Percentiles rank a stretch among this genome's conserved stretches.
Evolutionary conservation across 495 filamentous ascomycete species (phyloP).

Genomic region (Penicillium tannophilum): DNA sequence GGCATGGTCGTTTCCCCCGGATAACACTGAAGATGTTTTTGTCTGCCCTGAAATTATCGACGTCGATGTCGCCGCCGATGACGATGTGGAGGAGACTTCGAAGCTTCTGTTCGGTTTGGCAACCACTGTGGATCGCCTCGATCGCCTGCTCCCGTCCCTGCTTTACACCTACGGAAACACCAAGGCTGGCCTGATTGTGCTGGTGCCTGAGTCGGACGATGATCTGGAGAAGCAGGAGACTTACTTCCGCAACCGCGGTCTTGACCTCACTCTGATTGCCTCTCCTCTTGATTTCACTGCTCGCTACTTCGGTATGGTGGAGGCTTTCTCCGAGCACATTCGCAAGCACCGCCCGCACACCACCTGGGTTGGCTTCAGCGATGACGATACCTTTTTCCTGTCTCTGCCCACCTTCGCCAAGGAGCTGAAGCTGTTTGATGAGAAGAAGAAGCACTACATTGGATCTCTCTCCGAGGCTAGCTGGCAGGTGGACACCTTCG

Average conservation of each 20-base stretch:
- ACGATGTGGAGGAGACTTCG: slow-evolving; percentile 51
- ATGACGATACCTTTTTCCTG: slow-evolving; percentile 77
- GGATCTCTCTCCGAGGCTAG: slow-evolving; percentile 67
- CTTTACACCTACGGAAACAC: slow-evolving; percentile 54
- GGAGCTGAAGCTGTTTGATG: slow-evolving; percentile 57
- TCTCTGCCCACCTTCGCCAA: slow-evolving; percentile 55
- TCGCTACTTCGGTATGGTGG: slow-evolving; percentile 65
- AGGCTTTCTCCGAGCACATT: slow-evolving; percentile 55
- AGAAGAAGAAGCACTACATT: slow-evolving; percentile 56
- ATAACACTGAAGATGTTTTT: slow-evolving; percentile 37
- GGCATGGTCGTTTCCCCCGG: slow-evolving; percentile 46
- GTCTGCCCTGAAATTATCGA: slow-evolving; percentile 51
- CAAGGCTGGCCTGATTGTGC: slow-evolving; percentile 50
- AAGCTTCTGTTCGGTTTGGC: slow-evolving; percentile 54
- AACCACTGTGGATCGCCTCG: slow-evolving; percentile 53
- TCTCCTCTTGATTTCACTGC: slow-evolving; percentile 59
- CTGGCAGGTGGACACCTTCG: slow-evolving; percentile 58
- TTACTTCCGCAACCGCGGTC: slow-evolving; percentile 50
- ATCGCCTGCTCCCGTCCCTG: slow-evolving; percentile 49
- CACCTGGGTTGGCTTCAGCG: slow-evolving; percentile 65
- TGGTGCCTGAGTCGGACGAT: slow-evolving; percentile 50
- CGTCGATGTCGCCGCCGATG: slow-evolving; percentile 45
- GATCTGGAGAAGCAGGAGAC: slow-evolving; percentile 47
- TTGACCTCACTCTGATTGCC: slow-evolving; percentile 57
- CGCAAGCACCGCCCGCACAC: slow-evolving; percentile 53